A percentile compares a stretch with the other conserved stretches of the same genome.
Conservation (phyloP, 176 grass and related monocot genomes). For the Coix lacrymajobi region DNA sequence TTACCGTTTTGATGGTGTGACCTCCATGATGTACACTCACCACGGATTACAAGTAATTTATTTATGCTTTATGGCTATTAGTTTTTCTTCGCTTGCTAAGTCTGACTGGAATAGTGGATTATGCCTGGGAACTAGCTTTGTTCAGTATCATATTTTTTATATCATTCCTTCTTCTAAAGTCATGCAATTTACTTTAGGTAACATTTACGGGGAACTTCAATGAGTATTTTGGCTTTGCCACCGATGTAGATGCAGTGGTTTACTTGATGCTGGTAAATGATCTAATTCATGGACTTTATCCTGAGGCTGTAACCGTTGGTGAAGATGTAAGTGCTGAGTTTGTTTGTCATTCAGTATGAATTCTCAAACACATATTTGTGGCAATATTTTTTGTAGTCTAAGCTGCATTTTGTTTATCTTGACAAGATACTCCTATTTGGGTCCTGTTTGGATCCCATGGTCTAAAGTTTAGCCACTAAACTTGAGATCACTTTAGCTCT, state of each 20-base stretch:
- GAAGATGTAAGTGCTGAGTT: slow-evolving; percentile 70
- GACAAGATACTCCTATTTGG: background rate
- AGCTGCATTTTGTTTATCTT: background rate
- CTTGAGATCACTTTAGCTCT: no score
- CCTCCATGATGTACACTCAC: slow-evolving; percentile 97
- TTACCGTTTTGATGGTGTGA: slow-evolving; percentile 88
- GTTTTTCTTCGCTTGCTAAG: slow-evolving; percentile 6
- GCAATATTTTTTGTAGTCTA: background rate
- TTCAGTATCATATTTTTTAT: background rate
- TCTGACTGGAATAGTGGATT: slow-evolving; percentile 14
- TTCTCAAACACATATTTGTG: slow-evolving; percentile 4
- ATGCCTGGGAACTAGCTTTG: background rate
- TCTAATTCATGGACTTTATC: slow-evolving; percentile 82
- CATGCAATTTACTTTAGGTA: slow-evolving; percentile 42
- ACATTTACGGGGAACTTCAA: slow-evolving; percentile 81
- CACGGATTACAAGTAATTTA: slow-evolving; percentile 73
- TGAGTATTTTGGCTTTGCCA: slow-evolving; percentile 87
- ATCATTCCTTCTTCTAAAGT: slow-evolving; percentile 6
- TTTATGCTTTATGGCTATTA: slow-evolving; percentile 9
- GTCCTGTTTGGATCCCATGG: no score
- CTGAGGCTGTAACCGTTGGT: slow-evolving; percentile 68
- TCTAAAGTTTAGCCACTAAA: no score
- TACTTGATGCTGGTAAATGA: slow-evolving; percentile 95
- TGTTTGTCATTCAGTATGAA: slow-evolving; percentile 20
- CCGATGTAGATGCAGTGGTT: slow-evolving; percentile 84